Conservation (phyloP, 345 rosid genomes). For the Firmiana major region DNA sequence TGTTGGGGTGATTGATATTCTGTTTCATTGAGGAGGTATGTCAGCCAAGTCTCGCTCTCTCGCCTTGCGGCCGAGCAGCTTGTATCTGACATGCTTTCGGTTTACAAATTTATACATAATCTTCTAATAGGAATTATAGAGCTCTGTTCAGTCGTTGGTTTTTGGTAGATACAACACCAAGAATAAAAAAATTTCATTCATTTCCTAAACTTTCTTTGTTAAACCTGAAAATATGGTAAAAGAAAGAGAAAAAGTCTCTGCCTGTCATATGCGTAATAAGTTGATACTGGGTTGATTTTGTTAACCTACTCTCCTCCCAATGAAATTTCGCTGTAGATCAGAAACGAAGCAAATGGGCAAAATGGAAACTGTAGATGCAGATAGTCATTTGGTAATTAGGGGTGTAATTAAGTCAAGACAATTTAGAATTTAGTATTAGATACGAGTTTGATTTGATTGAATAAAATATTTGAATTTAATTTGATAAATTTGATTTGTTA, state of each 20-base stretch:
- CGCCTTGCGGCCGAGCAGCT: slow-evolving; percentile 12
- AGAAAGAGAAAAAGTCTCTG: neutral
- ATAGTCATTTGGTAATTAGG: too few relatives aligned
- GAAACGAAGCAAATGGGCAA: neutral
- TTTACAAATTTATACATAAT: slow-evolving; percentile 32
- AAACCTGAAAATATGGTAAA: neutral
- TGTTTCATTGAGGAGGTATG: slow-evolving; percentile 14
- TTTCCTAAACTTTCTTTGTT: too few relatives aligned
- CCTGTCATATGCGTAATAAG: neutral
- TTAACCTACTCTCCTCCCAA: too few relatives aligned
- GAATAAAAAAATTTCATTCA: slow-evolving; percentile 2
- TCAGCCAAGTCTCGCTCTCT: slow-evolving; percentile 21
- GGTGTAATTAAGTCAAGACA: too few relatives aligned
- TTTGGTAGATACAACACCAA: neutral
- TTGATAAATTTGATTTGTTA: too few relatives aligned
- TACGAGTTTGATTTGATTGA: too few relatives aligned
- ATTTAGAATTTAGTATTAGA: too few relatives aligned
- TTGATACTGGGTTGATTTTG: neutral
- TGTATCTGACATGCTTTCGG: slow-evolving; percentile 27
- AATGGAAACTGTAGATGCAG: neutral
- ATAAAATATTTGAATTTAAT: too few relatives aligned
- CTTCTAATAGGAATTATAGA: slow-evolving; percentile 30
- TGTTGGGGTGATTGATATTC: slow-evolving; percentile 30
- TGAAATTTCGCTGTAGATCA: neutral
- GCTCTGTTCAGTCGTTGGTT: slow-evolving; percentile 15